phyloP scores from a whole-genome alignment of 768 basidiomycete species.

The Lactarius trivialis region DNA sequence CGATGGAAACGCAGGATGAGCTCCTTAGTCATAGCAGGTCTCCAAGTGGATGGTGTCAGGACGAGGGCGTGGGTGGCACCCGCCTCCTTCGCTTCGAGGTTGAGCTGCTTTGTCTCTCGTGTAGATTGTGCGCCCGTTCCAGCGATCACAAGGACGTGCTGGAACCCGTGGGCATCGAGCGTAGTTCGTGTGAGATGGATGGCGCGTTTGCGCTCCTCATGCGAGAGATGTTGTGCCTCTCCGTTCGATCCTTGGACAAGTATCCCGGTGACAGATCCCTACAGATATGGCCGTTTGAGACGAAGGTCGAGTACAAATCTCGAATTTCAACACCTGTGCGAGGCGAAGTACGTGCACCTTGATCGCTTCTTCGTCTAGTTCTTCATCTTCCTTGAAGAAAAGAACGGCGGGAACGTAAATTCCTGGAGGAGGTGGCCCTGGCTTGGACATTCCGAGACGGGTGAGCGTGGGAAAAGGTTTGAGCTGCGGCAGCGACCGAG shows the following conservation, averaged over 20 bases:
- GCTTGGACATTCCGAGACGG: conserved; percentile 18
- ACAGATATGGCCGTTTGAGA: conserved; percentile 13
- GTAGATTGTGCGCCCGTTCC: conserved; percentile 82
- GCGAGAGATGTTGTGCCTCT: conserved; percentile 70
- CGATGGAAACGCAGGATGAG: conserved; percentile 62
- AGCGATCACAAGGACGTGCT: conserved; percentile 63
- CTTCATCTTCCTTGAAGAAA: conserved; percentile 62
- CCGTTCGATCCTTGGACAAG: conserved; percentile 71
- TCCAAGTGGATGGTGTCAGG: conserved; percentile 67
- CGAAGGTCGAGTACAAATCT: conserved; percentile 1
- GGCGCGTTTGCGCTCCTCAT: conserved; percentile 58
- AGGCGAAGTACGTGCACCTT: conserved; percentile 66
- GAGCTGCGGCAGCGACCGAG: neutral
- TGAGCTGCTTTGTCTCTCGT: conserved; percentile 64
- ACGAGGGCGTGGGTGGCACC: conserved; percentile 80
- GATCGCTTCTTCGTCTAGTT: conserved; percentile 61
- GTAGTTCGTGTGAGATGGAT: conserved; percentile 63
- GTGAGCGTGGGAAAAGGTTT: conserved; percentile 4
- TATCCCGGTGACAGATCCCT: conserved; percentile 71
- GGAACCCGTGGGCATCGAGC: conserved; percentile 65
- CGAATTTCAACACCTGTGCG: conserved; percentile 44
- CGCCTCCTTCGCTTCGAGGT: conserved; percentile 66
- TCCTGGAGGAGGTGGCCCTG: conserved; percentile 62
- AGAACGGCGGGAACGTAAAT: conserved; percentile 76
- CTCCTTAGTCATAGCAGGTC: conserved; percentile 53